A percentile compares a stretch with the other conserved stretches of the same genome.
phyloP scores from a whole-genome alignment of 768 basidiomycete species.

The Mrakia frigida region DNA sequence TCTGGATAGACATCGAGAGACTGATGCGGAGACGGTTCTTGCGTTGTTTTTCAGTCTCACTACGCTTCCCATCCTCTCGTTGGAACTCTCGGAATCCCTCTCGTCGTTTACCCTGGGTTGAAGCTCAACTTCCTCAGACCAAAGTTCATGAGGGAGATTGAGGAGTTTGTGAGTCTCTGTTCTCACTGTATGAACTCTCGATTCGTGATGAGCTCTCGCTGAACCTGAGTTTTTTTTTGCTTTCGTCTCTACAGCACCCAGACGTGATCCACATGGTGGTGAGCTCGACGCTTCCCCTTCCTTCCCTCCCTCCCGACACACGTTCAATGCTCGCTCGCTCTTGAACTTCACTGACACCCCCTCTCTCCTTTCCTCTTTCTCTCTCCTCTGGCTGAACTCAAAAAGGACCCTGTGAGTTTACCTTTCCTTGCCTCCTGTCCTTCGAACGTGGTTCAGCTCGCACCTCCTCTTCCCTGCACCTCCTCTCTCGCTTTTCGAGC shows the following conservation, averaged over 20 bases:
- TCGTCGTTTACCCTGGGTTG: slow-evolving; percentile 47
- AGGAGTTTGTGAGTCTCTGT: slow-evolving; percentile 39
- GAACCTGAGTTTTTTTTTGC: background rate
- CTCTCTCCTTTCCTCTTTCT: background rate
- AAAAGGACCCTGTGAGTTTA: slow-evolving; percentile 26
- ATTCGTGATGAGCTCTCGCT: background rate
- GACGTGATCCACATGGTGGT: slow-evolving; percentile 48
- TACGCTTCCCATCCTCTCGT: slow-evolving; percentile 48
- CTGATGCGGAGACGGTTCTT: background rate
- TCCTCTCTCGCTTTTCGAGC: background rate
- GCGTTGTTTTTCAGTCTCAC: slow-evolving; percentile 33
- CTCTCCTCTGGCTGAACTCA: background rate
- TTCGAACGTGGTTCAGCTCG: background rate
- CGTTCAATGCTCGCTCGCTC: background rate
- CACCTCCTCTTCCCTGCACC: background rate
- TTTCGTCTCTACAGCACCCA: slow-evolving; percentile 37
- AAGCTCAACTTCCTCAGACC: slow-evolving; percentile 50
- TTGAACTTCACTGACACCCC: background rate
- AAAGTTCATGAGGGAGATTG: slow-evolving; percentile 44
- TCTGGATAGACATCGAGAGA: background rate
- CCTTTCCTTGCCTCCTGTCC: background rate
- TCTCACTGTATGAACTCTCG: background rate
- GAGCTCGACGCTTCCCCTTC: background rate
- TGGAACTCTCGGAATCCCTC: slow-evolving; percentile 47
- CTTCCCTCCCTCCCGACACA: background rate